These are phyloP conservation scores for Omphalotus olearius DNA, from an alignment of 1,284 basidiomycete genomes.

Conservation along the genomic window DNA sequence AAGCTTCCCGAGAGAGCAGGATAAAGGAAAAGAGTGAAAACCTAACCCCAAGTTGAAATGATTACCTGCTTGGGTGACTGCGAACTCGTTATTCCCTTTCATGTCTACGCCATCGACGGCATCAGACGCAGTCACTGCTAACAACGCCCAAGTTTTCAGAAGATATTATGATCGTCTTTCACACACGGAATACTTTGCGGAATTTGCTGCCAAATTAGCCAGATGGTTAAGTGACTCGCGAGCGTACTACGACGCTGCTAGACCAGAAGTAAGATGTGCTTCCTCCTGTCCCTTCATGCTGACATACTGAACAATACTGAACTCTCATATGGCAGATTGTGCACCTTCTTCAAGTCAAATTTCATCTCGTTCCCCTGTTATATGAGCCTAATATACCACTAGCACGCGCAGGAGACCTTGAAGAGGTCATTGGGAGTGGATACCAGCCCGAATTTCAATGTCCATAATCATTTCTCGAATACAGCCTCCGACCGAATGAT, in stretches of 20 bases:
- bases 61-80: no score
- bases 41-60: no score
- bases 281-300: background rate
- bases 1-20: no score
- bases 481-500: slow-evolving; percentile 25
- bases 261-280: slow-evolving; percentile 29
- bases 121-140: no score
- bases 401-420: slow-evolving; percentile 32
- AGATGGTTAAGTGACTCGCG: slow-evolving; percentile 31
- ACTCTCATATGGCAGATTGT: slow-evolving; percentile 11
- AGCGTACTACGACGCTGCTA: slow-evolving; percentile 37
- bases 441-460: slow-evolving; percentile 20
- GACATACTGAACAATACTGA: background rate
- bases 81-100: no score
- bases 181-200: slow-evolving; percentile 19
- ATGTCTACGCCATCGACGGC: no score
- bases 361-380: background rate
- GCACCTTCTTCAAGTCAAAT: slow-evolving; percentile 10
- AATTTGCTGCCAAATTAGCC: slow-evolving; percentile 27
- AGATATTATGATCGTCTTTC: slow-evolving; percentile 20
- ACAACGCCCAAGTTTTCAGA: no score
- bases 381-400: background rate
- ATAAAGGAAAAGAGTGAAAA: no score
- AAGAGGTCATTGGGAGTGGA: slow-evolving; percentile 23
- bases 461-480: slow-evolving; percentile 24